Evolutionary conservation across 371 early-diverging fungal species (phyloP).

Genomic region (Amoeboaphelidium protococcarum): DNA sequence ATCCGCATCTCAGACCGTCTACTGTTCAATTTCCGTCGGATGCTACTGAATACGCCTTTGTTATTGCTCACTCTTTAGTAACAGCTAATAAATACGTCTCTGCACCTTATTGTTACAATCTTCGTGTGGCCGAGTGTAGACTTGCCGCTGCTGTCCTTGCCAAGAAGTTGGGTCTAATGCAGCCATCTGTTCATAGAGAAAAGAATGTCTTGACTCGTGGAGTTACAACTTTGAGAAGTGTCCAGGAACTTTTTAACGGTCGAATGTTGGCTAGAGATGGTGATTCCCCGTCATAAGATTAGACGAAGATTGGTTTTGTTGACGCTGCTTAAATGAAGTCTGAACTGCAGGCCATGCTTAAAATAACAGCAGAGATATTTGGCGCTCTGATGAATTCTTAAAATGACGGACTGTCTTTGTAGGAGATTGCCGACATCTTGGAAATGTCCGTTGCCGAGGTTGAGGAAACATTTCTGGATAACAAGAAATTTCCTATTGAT

Average conservation of each 20-base stretch:
- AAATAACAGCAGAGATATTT: neutral
- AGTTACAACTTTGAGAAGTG: neutral
- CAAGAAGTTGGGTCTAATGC: conserved; percentile 9
- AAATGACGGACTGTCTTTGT: conserved; percentile 3
- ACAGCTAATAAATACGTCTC: conserved; percentile 64
- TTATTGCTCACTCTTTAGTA: conserved; percentile 69
- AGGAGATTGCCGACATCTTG: conserved; percentile 30
- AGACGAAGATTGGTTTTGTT: no score
- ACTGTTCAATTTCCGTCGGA: conserved; percentile 28
- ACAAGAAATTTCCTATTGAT: no score
- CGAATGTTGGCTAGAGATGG: no score
- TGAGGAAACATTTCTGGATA: conserved; percentile 28
- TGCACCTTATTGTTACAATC: conserved; percentile 65
- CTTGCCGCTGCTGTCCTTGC: conserved; percentile 44
- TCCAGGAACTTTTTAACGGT: conserved; percentile 1
- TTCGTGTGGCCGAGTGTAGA: conserved; percentile 79
- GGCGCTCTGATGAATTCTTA: neutral
- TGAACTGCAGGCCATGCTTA: no score
- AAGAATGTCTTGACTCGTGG: no score
- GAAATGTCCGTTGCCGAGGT: conserved; percentile 24
- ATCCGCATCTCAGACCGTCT: conserved; percentile 34
- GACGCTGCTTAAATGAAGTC: no score
- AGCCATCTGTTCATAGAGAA: no score
- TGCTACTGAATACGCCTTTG: conserved; percentile 29
- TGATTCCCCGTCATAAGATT: no score